Base-by-base conservation (phyloP, 1,284 basidiomycete species). In the Ceratobasidium sp. region DNA sequence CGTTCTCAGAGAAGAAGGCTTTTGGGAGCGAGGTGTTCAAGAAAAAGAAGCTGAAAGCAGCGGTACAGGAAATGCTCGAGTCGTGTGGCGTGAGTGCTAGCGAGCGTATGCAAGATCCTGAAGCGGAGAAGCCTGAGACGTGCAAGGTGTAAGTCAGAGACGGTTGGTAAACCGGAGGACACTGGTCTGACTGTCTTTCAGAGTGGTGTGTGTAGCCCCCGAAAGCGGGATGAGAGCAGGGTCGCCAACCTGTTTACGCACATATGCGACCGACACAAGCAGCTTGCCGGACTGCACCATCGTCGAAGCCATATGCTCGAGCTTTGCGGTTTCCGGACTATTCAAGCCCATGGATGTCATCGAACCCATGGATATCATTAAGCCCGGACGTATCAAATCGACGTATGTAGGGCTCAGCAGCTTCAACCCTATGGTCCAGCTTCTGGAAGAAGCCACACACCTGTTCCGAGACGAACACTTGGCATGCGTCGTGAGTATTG, bases 231-330 rank as follows among this genome's bases (percentile, higher is more conserved):
- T 70, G 38, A 33, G 54, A 9, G 68, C 52, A 10, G 54, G 68
- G 3, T 0, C 57, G 9, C 38, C 52, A 20, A 20, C 26, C 13
- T 17, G 17, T 10, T n/a, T 70, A 1, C 68, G 68, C 13, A 57
- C 28, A 1, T 70, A 70, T 23, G 17, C 38, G 7, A 33, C 17
- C 33, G n/a, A 4, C 3, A 23, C 68, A 2, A 70, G 20, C 20
- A 23, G 12, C 26, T 10, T 33, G 20, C 68, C 52, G 10, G 38
- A 57, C 38, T 70, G 68, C 52, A 67, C 48, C 6, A 67, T 67
- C 20, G 46, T 52, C 28, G 65, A 67, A 50, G 65, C 65, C n/a
- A 28, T 70, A 6, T 40, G 68, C 5, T 52, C 68, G 20, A 70
- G 38, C 2, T 54, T 40, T 33, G 68, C 68, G 7, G 10, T 44